A percentile compares a stretch with the other conserved stretches of the same genome.
Conservation (phyloP, 2,329 filamentous ascomycete species). For the Clonostachys chloroleuca region DNA sequence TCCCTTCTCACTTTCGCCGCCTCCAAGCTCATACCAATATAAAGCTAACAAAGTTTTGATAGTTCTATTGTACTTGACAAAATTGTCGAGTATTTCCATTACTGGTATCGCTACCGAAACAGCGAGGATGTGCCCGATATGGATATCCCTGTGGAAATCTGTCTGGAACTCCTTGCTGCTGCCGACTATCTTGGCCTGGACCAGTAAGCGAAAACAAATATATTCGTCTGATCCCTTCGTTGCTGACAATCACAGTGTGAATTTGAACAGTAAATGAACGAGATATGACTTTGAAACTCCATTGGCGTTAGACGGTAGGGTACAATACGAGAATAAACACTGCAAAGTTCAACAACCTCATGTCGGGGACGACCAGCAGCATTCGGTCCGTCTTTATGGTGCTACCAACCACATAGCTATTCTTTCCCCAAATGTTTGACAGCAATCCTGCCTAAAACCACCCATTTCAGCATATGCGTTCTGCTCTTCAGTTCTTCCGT, state of each 20-base stretch:
- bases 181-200: conserved; percentile 73
- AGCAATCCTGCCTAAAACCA: background rate
- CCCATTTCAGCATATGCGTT: conserved; percentile 53
- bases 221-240: conserved; percentile 12
- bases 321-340: no score
- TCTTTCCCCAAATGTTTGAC: no score
- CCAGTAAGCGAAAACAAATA: conserved; percentile 23
- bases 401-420: no score
- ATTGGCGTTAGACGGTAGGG: background rate
- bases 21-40: background rate
- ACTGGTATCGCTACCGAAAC: conserved; percentile 71
- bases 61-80: conserved; percentile 60
- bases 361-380: no score
- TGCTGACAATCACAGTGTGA: conserved; percentile 27
- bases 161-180: conserved; percentile 72
- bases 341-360: no score
- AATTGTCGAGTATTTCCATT: conserved; percentile 79
- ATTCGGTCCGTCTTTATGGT: no score
- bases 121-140: conserved; percentile 72
- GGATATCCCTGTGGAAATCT: conserved; percentile 75
- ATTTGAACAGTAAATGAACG: conserved; percentile 28
- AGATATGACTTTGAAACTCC: background rate
- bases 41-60: background rate
- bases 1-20: background rate
- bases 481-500: conserved; percentile 39